Evolutionary conservation across 805 yeast genomes (phyloP), one percentile per base, ranked within the genome.

Genomic region (Candida pini): DNA sequence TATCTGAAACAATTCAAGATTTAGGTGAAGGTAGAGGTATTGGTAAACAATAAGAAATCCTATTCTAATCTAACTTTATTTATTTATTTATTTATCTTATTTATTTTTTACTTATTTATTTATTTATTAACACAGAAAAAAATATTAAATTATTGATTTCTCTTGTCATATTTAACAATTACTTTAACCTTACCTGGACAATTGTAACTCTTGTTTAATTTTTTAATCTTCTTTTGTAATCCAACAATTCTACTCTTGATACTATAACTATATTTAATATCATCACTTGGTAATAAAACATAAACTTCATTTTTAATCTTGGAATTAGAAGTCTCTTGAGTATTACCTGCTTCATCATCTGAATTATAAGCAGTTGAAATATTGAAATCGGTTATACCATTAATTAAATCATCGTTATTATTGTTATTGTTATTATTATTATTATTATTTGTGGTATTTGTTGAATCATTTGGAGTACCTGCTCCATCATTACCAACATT

Each of bases 1-100:
- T 85, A 45, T 76, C 87, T 15, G 88, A 83, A 62, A 83, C 94
- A 8, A 73, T 81, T 18, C 81, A 75, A 41, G 79, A 78, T 51
- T 67, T 85, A 47, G 95, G 95, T 44, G 76, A 63, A 45, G 80
- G 80, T 35, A 65, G 80, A 55, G 79, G 80, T 47, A 69, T 73
- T 40, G 66, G 69, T 46, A 60, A 56, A 36, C 45, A 48, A 20
- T 56, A 39, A 31, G 13, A 19, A 9, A 28, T 18, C 13, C 16
- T 18, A 17, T 19, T 10, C 37, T 28, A 18, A 16, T 5, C 16
- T n/a, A 18, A 15, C 20, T 19, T 30, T 31, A 14, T 31, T 23
- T 32, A 20, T 32, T 32, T 20, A 28, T 14, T 30, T 20, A 21
- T 23, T 26, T 26, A 14, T 32, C 18, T 25, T 21, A 13, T 16